These are phyloP conservation scores for Chytriomyces confervae DNA, from an alignment of 192 early-diverging fungal genomes.

Conservation along the genomic window DNA sequence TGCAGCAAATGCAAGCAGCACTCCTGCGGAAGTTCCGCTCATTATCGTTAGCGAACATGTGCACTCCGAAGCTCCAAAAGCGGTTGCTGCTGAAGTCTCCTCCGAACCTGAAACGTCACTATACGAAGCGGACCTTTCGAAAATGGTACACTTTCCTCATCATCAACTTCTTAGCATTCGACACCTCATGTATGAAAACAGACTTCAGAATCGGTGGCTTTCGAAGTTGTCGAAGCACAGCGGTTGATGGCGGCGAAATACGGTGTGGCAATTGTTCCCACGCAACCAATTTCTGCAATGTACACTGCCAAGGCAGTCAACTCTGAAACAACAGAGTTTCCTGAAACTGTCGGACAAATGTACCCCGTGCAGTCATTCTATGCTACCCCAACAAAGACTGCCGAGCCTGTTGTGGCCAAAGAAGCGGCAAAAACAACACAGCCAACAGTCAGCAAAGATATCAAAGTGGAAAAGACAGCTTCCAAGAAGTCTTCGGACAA, in stretches of 20 bases:
- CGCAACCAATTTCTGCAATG: background rate
- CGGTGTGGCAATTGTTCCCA: background rate
- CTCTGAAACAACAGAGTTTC: background rate
- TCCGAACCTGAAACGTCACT: too few relatives aligned
- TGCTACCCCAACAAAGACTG: background rate
- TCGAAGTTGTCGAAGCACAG: background rate
- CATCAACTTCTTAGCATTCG: too few relatives aligned
- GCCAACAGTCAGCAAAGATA: background rate
- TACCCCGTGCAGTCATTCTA: background rate
- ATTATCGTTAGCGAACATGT: too few relatives aligned
- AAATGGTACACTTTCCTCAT: too few relatives aligned
- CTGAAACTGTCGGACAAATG: background rate
- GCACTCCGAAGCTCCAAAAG: too few relatives aligned
- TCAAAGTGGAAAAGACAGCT: background rate
- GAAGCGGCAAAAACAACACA: background rate
- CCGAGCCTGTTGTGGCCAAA: background rate
- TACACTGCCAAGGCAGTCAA: background rate
- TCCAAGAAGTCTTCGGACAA: too few relatives aligned
- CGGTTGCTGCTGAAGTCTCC: too few relatives aligned
- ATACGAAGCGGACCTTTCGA: too few relatives aligned
- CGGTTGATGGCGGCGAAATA: background rate
- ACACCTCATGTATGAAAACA: too few relatives aligned
- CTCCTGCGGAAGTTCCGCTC: too few relatives aligned
- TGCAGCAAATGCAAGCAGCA: too few relatives aligned
- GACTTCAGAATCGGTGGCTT: background rate